A percentile compares a stretch with the other conserved stretches of the same genome.
phyloP scores from a whole-genome alignment of 1,284 basidiomycete genomes.

The Moniliophthora roreri region DNA sequence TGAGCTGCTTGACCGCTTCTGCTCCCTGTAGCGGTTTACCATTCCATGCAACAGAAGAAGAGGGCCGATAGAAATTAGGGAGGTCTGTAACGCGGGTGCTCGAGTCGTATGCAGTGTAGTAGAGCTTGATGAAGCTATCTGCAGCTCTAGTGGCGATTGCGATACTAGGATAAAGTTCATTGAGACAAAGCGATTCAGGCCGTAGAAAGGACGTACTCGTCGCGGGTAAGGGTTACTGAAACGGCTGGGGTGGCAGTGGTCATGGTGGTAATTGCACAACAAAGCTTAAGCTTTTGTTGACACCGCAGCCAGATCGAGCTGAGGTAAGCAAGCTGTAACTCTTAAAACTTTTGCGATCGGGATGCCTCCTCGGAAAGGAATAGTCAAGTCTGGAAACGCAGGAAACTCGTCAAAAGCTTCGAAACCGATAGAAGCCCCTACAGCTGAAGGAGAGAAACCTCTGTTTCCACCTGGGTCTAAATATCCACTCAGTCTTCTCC shows the following conservation, averaged over 20 bases:
- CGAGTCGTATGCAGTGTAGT: constrained; percentile 79
- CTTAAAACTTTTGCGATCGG: not conserved
- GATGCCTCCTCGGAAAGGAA: constrained; percentile 76
- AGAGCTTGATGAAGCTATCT: constrained; percentile 75
- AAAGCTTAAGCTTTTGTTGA: no score
- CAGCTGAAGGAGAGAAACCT: constrained; percentile 41
- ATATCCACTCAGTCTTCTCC: constrained; percentile 71
- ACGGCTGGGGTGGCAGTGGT: constrained; percentile 6
- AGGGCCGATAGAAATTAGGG: constrained; percentile 74
- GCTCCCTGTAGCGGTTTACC: constrained; percentile 76
- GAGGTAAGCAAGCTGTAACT: constrained; percentile 17
- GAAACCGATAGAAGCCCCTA: constrained; percentile 23
- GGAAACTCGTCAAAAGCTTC: constrained; percentile 74
- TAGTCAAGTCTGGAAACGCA: constrained; percentile 84
- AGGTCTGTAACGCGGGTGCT: constrained; percentile 65
- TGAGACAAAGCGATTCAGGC: not conserved
- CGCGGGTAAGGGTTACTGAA: constrained; percentile 12
- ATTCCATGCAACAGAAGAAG: constrained; percentile 81
- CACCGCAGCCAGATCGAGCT: no score
- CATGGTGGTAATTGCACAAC: constrained; percentile 4
- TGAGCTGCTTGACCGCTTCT: constrained; percentile 64
- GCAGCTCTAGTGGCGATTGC: constrained; percentile 81
- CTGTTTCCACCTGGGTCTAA: constrained; percentile 84
- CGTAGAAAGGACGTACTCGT: constrained; percentile 12
- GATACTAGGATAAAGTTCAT: constrained; percentile 45